Evolutionary conservation across 108 stramenopile species (phyloP).

Genomic region (Fragilariopsis cylindrus): DNA sequence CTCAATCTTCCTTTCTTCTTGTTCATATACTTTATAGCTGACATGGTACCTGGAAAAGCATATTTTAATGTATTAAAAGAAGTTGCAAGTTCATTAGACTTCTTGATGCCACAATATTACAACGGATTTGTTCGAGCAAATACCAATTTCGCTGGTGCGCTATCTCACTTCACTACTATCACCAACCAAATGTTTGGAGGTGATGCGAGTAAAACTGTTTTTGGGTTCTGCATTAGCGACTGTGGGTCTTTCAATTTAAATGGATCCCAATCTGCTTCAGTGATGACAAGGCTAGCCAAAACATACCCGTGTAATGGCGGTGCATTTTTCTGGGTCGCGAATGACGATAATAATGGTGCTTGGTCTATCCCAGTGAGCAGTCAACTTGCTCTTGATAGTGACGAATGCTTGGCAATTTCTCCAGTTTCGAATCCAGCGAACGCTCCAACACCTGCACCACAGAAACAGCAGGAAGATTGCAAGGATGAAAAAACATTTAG

Average conservation of each 20-base stretch:
- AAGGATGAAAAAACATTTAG: too few species aligned
- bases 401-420: neutral
- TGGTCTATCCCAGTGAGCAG: slow-evolving; percentile 38
- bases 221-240: slow-evolving; percentile 60
- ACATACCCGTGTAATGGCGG: slow-evolving; percentile 48
- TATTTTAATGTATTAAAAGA: slow-evolving; percentile 50
- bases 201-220: slow-evolving; percentile 51
- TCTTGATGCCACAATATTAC: slow-evolving; percentile 64
- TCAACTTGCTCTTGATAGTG: slow-evolving; percentile 6
- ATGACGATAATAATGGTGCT: slow-evolving; percentile 37
- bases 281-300: slow-evolving; percentile 31
- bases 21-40: neutral
- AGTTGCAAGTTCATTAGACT: slow-evolving; percentile 38
- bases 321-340: slow-evolving; percentile 60
- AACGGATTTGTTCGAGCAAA: slow-evolving; percentile 25
- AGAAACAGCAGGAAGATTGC: too few species aligned
- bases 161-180: slow-evolving; percentile 33
- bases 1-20: too few species aligned
- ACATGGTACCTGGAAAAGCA: slow-evolving; percentile 42
- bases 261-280: slow-evolving; percentile 37
- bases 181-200: slow-evolving; percentile 45
- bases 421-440: neutral
- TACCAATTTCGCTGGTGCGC: slow-evolving; percentile 12
- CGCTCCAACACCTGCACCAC: too few species aligned
- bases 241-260: slow-evolving; percentile 41